Conservation (phyloP, 2,329 filamentous ascomycete species). For the Bipolaris sorokiniana region DNA sequence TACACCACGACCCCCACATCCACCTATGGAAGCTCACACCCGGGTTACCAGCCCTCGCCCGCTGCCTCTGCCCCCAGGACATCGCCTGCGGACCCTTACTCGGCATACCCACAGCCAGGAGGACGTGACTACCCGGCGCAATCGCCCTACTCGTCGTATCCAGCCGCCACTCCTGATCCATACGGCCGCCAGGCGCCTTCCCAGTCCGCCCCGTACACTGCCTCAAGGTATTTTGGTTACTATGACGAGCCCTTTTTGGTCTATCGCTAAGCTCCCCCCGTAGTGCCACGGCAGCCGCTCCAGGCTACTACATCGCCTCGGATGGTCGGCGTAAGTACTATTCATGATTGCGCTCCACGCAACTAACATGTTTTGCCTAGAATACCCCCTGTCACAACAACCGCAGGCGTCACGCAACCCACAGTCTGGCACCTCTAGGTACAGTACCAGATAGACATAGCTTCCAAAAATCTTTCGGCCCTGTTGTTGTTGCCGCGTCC, state of each 20-base stretch:
- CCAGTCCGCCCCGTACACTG: conserved; percentile 29
- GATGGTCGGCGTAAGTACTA: conserved; percentile 47
- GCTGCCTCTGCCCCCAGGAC: conserved; percentile 39
- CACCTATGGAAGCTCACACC: conserved; percentile 34
- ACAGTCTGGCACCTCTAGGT: conserved; percentile 30
- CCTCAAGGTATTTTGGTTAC: conserved; percentile 53
- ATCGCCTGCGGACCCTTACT: conserved; percentile 42
- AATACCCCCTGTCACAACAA: conserved; percentile 43
- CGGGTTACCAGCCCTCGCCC: conserved; percentile 34
- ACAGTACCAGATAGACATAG: conserved; percentile 37
- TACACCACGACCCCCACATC: conserved; percentile 43
- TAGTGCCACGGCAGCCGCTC: conserved; percentile 41
- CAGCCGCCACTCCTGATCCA: conserved; percentile 37
- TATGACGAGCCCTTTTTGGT: conserved; percentile 47
- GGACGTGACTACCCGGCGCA: conserved; percentile 33
- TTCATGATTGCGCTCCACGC: conserved; percentile 1
- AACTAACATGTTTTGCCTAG: conserved; percentile 34
- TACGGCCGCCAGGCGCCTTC: conserved; percentile 33
- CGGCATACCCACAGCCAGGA: conserved; percentile 34
- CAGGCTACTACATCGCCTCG: conserved; percentile 48
- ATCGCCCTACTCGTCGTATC: conserved; percentile 36
- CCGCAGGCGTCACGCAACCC: conserved; percentile 35
- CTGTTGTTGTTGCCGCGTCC: conserved; percentile 39
- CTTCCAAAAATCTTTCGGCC: conserved; percentile 29
- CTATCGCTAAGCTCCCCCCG: conserved; percentile 48